A percentile compares a stretch with the other conserved stretches of the same genome.
Evolutionary conservation across 306 rosid genomes (phyloP).

Genomic region (Malus sylvestris): DNA sequence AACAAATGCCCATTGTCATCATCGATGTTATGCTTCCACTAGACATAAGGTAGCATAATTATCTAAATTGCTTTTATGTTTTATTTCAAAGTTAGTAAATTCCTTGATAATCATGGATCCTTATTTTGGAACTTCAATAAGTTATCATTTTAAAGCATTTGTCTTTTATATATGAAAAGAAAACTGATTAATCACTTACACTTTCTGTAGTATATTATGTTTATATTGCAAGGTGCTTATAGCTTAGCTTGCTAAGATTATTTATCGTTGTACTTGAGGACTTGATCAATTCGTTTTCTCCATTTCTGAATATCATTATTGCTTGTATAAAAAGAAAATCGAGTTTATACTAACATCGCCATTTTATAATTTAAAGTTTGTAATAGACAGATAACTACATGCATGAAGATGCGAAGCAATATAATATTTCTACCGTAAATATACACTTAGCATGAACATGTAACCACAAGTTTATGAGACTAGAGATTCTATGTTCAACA

Average conservation of each 20-base stretch:
- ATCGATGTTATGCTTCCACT: neutral
- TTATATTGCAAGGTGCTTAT: neutral
- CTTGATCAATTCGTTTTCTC: neutral
- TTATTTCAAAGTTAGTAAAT: neutral
- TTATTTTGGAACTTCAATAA: neutral
- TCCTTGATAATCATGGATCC: neutral
- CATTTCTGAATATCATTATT: too few relatives aligned
- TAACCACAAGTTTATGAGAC: neutral
- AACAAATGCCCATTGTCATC: neutral
- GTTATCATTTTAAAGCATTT: neutral
- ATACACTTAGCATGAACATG: too few relatives aligned
- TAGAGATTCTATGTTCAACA: too few relatives aligned
- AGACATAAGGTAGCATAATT: neutral
- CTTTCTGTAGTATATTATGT: too few relatives aligned
- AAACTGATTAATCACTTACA: neutral
- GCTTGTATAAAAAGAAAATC: neutral
- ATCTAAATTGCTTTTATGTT: neutral
- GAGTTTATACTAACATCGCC: neutral
- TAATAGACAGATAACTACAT: too few relatives aligned
- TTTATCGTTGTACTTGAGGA: neutral
- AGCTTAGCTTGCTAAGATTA: accelerated
- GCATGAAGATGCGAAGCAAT: neutral
- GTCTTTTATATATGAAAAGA: neutral
- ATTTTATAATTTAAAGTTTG: too few relatives aligned
- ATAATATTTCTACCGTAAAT: neutral